Base-by-base conservation (phyloP, 345 rosid genomes). In the Euphorbia pulcherrima region DNA sequence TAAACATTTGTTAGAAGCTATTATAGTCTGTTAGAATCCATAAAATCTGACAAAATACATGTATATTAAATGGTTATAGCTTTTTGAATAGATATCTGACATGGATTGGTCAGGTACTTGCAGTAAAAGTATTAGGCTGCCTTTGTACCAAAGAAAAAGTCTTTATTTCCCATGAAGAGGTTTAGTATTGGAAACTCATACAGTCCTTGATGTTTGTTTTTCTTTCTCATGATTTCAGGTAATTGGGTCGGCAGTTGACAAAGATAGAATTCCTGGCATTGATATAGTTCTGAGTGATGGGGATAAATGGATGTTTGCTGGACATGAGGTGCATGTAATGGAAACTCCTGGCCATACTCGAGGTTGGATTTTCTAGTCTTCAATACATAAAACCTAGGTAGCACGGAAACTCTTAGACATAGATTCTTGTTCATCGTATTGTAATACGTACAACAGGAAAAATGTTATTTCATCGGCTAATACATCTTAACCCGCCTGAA, bases 301-400 rank as follows among this genome's bases (percentile, higher is more conserved):
- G 68, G 99, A 95, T 65, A 92, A 78, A 62, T 95, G 99, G 99
- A 95, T 92, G 97, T 95, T 95, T 78, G 99, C 96, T 28, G 97
- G 94, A 61, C 99, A 95, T 78, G 98, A 92, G 78, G 97, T 82
- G 72, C 83, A 77, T 29, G 70, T 95, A 64, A 83, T 95, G 72
- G 90, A 87, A 66, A 95, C 97, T 78, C 99, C 99, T 75, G 97
- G 97, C 40, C 96, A 88, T 77, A 92, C 97, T n/a, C 85, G 75
- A 90, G 99, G 99, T 94, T 67, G 30, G 17, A 44, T 57, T 68
- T 60, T 30, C 13, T 44, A 20, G 14, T n/a, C 10, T 59, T 28
- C 20, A 54, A 6, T 5, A 44, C 37, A 9, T 10, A 6, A 63
- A 52, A 54, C 50, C n/a, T n/a, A n/a, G n/a, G n/a, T n/a, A n/a